Conservation (phyloP, 2,329 filamentous ascomycete species). For the Ceratocystis alfenasii region DNA sequence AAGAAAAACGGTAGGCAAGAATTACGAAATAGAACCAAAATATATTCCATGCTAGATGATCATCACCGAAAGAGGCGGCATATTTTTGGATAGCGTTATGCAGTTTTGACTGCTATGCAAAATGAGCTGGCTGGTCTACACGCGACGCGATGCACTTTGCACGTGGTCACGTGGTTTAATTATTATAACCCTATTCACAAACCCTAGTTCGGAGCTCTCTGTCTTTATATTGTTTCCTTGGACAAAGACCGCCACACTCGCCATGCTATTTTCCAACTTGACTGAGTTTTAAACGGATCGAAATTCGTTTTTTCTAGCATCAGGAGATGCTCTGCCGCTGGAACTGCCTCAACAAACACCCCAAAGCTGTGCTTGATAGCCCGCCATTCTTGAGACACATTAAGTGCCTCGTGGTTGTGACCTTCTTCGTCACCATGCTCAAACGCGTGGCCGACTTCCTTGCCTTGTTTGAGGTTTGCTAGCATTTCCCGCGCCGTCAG, state of each 20-base stretch:
- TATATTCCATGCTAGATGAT: neutral
- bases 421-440: conserved; percentile 67
- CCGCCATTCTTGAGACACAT: conserved; percentile 30
- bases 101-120: neutral
- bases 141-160: conserved; percentile 21
- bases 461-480: conserved; percentile 59
- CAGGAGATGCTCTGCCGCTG: conserved; percentile 66
- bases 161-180: conserved; percentile 17
- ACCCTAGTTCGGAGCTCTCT: neutral
- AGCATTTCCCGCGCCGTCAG: conserved; percentile 92
- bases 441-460: conserved; percentile 71
- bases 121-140: neutral
- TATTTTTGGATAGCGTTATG: neutral
- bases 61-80: neutral
- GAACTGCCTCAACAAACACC: conserved; percentile 66
- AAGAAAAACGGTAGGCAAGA: neutral
- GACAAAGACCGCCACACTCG: conserved; percentile 46
- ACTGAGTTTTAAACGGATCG: conserved; percentile 59
- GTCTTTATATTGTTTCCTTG: conserved; percentile 28
- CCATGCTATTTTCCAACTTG: conserved; percentile 74
- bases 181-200: neutral
- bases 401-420: conserved; percentile 40
- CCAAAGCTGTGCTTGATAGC: conserved; percentile 56
- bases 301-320: conserved; percentile 72
- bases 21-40: neutral